Evolutionary conservation across 495 filamentous ascomycete species (phyloP).

Genomic region (Aspergillus heteromorphus): DNA sequence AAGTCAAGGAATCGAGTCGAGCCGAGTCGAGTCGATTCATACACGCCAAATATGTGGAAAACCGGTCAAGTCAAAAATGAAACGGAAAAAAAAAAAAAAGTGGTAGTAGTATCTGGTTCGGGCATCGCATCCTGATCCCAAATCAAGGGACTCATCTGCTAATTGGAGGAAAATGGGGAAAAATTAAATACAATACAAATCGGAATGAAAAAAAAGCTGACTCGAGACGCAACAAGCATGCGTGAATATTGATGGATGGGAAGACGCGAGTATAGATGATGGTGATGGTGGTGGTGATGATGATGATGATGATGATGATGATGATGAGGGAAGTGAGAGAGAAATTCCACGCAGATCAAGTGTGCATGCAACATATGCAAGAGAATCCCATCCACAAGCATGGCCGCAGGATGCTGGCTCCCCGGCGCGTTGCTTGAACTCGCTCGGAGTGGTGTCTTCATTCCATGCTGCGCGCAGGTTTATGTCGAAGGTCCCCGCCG

Average conservation of each 20-base stretch:
- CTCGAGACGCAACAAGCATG: background rate
- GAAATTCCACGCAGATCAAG: background rate
- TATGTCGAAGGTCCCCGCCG: slow-evolving; percentile 13
- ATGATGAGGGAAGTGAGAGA: slow-evolving; percentile 4
- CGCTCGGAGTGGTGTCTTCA: slow-evolving; percentile 14
- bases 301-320: no score
- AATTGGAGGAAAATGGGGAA: no score
- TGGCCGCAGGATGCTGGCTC: slow-evolving; percentile 6
- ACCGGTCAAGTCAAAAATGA: no score
- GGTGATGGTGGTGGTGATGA: no score
- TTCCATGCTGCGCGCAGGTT: slow-evolving; percentile 15
- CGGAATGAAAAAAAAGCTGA: slow-evolving; percentile 7
- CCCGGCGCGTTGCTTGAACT: slow-evolving; percentile 5
- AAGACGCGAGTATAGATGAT: slow-evolving; percentile 1
- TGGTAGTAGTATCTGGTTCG: background rate
- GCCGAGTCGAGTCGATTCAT: no score
- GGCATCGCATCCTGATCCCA: slow-evolving; percentile 2
- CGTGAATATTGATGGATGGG: background rate
- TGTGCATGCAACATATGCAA: slow-evolving; percentile 13
- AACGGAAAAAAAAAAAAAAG: background rate
- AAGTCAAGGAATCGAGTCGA: background rate
- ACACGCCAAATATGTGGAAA: background rate
- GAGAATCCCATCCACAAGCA: slow-evolving; percentile 2
- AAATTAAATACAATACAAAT: slow-evolving; percentile 24
- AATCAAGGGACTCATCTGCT: slow-evolving; percentile 3